Evolutionary conservation across 2,329 filamentous ascomycete genomes (phyloP), one percentile per base, ranked within the genome.

Genomic region (Fusarium ramigenum): DNA sequence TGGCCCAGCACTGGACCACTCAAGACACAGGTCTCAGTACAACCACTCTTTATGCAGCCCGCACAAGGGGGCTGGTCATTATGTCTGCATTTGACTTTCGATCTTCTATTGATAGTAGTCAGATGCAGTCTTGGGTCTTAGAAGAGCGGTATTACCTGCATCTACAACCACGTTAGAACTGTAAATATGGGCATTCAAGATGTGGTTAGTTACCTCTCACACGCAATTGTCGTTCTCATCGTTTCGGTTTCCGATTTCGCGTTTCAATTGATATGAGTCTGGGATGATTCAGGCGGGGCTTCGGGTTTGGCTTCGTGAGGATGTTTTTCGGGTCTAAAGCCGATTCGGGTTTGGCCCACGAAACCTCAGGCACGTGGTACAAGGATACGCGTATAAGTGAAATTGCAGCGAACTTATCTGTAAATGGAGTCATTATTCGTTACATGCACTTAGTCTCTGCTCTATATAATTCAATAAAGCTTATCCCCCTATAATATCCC

Each of bases 61-160:
- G 50, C 57, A 37, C 76, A 78, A 19, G 76, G 76, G 11, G 76
- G 50, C n/a, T 74, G 63, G 9, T 73, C 75, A 19, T 74, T 47
- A 40, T 78, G 76, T 28, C 47, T 77, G 16, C 76, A 78, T 19
- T 78, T 78, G 58, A 78, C 72, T 47, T 78, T 78, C 7, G 76
- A 77, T 58, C 50, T 68, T 42, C 76, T 78, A 39, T 37, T 28
- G n/a, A 39, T 25, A 23, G 25, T 56, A 25, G 25, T 64, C 37
- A 64, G 54, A 37, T 16, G 23, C 8, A 7, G 30, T 44, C 21
- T 12, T 37, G 9, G n/a, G 28, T 11, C 15, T 23, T 7, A 11
- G 34, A 15, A 21, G 3, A 19, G 16, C 11, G 25, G 30, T 6
- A 50, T 54, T 69, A 78, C 76, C 76, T 76, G 73, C 76, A 78